Conservation (phyloP, 495 filamentous ascomycete genomes). For the Neohortaea acidophila region DNA sequence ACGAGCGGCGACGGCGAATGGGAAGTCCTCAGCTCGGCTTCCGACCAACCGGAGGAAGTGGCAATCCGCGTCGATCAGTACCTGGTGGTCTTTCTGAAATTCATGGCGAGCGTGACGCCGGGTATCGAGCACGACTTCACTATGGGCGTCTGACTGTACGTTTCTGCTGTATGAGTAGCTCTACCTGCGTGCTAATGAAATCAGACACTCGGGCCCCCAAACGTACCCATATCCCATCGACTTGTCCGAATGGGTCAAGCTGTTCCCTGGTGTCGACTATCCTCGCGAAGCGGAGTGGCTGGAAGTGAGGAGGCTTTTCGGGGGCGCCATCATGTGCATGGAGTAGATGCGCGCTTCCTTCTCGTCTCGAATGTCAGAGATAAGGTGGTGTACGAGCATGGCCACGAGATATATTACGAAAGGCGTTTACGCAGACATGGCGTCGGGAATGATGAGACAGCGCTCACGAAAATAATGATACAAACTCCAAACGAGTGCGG, state of each 20-base stretch:
- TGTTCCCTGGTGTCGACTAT: slow-evolving; percentile 13
- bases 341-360: too few species aligned
- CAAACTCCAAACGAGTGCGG: too few species aligned
- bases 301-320: slow-evolving; percentile 16
- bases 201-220: slow-evolving; percentile 11
- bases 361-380: too few species aligned
- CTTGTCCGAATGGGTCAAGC: slow-evolving; percentile 3
- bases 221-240: not conserved
- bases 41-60: slow-evolving; percentile 58
- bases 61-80: slow-evolving; percentile 97
- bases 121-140: slow-evolving; percentile 98
- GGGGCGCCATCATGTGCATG: slow-evolving; percentile 14
- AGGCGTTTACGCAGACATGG: too few species aligned
- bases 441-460: too few species aligned
- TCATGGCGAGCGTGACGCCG: slow-evolving; percentile 92
- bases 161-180: too few species aligned
- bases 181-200: too few species aligned
- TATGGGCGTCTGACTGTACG: slow-evolving; percentile 62
- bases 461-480: too few species aligned
- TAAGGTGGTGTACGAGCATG: too few species aligned
- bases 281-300: slow-evolving; percentile 14
- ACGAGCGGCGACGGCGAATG: slow-evolving; percentile 59
- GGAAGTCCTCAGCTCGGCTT: slow-evolving; percentile 56
- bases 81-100: slow-evolving; percentile 94
- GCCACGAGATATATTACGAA: too few species aligned